Percentiles rank a stretch among this genome's conserved stretches.
Conservation (phyloP, 805 yeast species). For the Phaffomyces thermotolerans region DNA sequence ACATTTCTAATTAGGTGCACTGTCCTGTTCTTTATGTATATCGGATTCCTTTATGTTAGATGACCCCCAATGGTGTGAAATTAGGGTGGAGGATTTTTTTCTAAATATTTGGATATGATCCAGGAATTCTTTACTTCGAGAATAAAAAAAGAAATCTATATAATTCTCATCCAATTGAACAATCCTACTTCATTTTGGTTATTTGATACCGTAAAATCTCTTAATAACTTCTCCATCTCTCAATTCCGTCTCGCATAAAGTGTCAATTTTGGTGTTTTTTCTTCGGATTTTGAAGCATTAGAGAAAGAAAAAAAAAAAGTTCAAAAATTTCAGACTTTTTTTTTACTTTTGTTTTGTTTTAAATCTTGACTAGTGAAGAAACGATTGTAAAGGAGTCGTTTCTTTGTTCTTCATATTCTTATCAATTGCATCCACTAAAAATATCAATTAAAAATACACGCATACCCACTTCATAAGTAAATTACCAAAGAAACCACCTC, state of each 20-base stretch:
- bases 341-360: not conserved
- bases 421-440: too few species aligned
- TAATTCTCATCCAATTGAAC: too few species aligned
- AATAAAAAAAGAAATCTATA: too few species aligned
- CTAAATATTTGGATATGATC: too few species aligned
- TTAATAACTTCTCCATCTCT: not conserved
- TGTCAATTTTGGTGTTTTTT: not conserved
- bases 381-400: not conserved
- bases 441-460: too few species aligned
- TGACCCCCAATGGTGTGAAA: too few species aligned
- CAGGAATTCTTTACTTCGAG: too few species aligned
- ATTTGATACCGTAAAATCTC: too few species aligned
- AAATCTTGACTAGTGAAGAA: not conserved
- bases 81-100: too few species aligned
- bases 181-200: too few species aligned
- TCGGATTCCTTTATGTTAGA: not conserved
- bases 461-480: too few species aligned
- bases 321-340: not conserved
- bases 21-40: not conserved
- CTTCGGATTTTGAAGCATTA: conserved; percentile 10
- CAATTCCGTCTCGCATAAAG: not conserved
- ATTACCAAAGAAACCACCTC: too few species aligned
- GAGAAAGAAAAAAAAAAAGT: not conserved
- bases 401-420: not conserved
- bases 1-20: not conserved